Percentiles rank a stretch among this genome's conserved stretches.
Conservation (phyloP, 2,329 filamentous ascomycete genomes). For the Didymella pinodella region DNA sequence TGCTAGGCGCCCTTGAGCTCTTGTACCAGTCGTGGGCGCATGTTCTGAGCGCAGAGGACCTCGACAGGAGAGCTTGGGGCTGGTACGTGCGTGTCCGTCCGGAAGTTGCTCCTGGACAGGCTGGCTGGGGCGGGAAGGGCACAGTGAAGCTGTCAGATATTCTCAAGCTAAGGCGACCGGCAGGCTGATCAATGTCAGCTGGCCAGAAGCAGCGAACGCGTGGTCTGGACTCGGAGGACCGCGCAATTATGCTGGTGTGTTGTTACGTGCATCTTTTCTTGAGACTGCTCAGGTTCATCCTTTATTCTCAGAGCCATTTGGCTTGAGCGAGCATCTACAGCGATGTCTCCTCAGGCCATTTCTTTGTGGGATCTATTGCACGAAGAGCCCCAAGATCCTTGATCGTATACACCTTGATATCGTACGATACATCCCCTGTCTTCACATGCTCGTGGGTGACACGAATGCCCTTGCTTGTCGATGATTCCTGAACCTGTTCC, state of each 20-base stretch:
- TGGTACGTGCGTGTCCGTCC: conserved; percentile 84
- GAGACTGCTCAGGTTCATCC: not conserved
- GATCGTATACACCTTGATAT: not conserved
- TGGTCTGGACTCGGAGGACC: not conserved
- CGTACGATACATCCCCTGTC: not conserved
- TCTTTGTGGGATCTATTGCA: not conserved
- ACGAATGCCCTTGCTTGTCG: conserved; percentile 2
- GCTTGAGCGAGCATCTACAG: not conserved
- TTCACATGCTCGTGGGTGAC: not conserved
- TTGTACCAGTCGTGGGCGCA: conserved; percentile 77
- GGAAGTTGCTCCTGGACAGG: conserved; percentile 74
- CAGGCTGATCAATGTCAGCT: not conserved
- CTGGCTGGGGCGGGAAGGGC: conserved; percentile 86
- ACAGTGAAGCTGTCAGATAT: conserved; percentile 72
- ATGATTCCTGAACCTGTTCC: not conserved
- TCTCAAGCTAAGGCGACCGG: conserved; percentile 37
- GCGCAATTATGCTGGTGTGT: not conserved
- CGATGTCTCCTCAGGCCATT: not conserved
- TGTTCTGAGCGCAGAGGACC: conserved; percentile 68
- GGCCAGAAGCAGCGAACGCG: not conserved
- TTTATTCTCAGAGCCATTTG: not conserved
- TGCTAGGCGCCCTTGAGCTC: conserved; percentile 75
- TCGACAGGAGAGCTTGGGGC: conserved; percentile 78
- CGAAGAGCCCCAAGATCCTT: not conserved
- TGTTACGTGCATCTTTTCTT: not conserved